These are phyloP conservation scores for Hysterium pulicare DNA, from an alignment of 2,329 filamentous ascomycete genomes.

Conservation along the genomic window DNA sequence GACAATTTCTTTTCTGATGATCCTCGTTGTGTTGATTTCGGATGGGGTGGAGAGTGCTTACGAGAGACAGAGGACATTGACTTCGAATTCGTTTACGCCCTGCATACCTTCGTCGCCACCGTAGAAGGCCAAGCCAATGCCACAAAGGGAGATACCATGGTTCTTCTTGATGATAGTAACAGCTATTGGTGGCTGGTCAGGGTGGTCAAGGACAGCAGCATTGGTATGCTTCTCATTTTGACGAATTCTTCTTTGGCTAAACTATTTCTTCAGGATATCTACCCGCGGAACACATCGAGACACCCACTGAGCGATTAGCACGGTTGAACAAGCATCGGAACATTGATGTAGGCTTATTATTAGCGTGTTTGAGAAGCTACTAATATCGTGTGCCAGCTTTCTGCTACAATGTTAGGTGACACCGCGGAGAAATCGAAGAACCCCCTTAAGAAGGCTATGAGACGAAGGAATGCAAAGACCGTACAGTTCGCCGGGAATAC, in stretches of 20 bases:
- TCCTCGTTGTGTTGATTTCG: conserved; percentile 64
- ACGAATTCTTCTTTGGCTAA: conserved; percentile 3
- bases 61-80: conserved; percentile 95
- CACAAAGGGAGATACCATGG: conserved; percentile 98
- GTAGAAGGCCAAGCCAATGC: conserved; percentile 98
- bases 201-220: conserved; percentile 96
- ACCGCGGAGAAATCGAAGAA: conserved; percentile 78
- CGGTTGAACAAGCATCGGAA: conserved; percentile 97
- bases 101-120: conserved; percentile 96
- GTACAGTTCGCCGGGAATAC: conserved; percentile 83
- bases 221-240: conserved; percentile 54
- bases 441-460: conserved; percentile 78
- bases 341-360: conserved; percentile 69
- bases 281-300: conserved; percentile 97
- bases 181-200: conserved; percentile 99
- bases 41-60: conserved; percentile 82
- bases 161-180: conserved; percentile 95
- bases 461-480: conserved; percentile 76
- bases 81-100: conserved; percentile 98
- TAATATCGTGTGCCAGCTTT: conserved; percentile 48
- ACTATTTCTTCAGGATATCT: conserved; percentile 69
- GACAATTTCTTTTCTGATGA: conserved; percentile 57
- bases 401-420: conserved; percentile 68
- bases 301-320: conserved; percentile 88
- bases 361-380: background rate